Evolutionary conservation across 768 basidiomycete species (phyloP), one percentile per base, ranked within the genome.

Genomic region (Phanerodontia chrysosporium): DNA sequence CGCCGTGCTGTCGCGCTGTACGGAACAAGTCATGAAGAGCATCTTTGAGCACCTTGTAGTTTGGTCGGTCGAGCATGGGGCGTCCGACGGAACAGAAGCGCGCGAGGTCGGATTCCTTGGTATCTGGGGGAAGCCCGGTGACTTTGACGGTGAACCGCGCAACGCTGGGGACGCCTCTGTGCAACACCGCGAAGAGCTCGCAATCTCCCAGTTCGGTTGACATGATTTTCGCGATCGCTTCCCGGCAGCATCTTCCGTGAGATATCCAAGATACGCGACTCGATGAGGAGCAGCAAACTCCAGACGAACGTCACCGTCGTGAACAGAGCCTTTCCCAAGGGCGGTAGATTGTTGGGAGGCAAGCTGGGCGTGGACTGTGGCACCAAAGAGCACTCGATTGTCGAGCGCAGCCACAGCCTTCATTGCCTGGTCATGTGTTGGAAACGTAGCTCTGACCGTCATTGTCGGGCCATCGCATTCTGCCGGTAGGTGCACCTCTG

Each of bases 221-320:
- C 16, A 75, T 72, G 0, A 82, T 73, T 0, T 72, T 69, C 9
- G 73, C 69, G 6, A 90, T 78, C 1, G 81, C 88, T 22, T 69
- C 65, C 24, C 69, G 0, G 90, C 89, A 9, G 76, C 73, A 45
- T 73, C 71, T 53, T 73, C 62, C 0, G 75, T 79, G 0, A 73
- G 66, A 63, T 87, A 92, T 1, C 91, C 90, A 14, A 80, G 83
- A 59, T 82, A 92, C 0, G 80, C 87, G 1, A 74, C 74, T 44
- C 76, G 77, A 21, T 72, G 69, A 0, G 91, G 85, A 2, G 79
- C 80, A 4, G 83, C 80, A 81, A 87, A 89, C 16, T 75, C 69
- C 30, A 92, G 70, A 16, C 80, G 79, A 10, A 89, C 81, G 1
- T 78, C 73, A 0, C 78, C 82, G 59, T 88, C 85, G 13, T 72